A percentile compares a stretch with the other conserved stretches of the same genome.
phyloP scores from a whole-genome alignment of 2,329 filamentous ascomycete species.

The Fusarium bactridioides region DNA sequence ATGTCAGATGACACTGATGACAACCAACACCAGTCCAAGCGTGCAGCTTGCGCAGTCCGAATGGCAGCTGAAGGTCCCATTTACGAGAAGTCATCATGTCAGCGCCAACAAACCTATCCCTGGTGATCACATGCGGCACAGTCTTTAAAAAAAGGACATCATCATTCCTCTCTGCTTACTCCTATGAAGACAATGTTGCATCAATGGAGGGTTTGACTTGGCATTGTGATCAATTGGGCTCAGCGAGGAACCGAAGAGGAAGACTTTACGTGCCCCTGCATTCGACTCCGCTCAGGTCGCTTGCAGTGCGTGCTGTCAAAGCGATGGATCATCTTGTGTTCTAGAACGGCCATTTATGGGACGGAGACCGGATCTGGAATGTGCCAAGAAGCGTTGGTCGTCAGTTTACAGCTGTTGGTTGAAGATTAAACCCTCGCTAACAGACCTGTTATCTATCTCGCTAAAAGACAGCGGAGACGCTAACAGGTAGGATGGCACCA shows the following conservation, averaged over 20 bases:
- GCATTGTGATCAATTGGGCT: background rate
- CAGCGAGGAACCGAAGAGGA: background rate
- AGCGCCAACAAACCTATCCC: background rate
- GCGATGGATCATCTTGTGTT: background rate
- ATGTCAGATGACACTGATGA: background rate
- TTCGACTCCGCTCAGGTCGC: background rate
- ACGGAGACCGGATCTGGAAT: background rate
- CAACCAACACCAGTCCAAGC: background rate
- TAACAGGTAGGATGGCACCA: background rate
- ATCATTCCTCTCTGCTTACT: background rate
- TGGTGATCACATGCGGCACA: background rate
- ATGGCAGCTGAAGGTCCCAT: background rate
- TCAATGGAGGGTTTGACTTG: background rate
- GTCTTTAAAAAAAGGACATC: too few relatives aligned
- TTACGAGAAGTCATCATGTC: background rate
- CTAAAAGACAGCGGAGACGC: rapidly evolving
- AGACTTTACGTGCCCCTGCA: background rate
- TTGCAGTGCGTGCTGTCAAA: background rate
- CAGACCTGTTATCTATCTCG: background rate
- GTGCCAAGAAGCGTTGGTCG: background rate
- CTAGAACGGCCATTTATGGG: background rate
- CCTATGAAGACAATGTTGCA: background rate
- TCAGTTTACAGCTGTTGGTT: background rate
- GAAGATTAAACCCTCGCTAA: background rate
- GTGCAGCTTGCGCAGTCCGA: background rate